Percentiles rank a stretch among this genome's conserved stretches.
Conservation (phyloP, 371 early-diverging fungal genomes). For the Vairimorpha ceranae region DNA sequence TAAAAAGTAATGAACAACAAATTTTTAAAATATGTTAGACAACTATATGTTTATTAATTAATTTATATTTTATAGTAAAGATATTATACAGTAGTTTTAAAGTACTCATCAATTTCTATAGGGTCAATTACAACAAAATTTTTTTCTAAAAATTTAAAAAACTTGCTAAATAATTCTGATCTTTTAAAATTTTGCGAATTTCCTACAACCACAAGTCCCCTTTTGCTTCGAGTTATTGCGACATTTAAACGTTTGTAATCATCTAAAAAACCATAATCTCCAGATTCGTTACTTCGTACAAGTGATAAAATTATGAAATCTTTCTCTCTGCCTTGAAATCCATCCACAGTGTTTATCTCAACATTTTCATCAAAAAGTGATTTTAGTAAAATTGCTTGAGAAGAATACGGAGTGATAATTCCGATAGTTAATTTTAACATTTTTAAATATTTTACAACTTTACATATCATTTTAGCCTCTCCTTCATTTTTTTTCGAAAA, state of each 20-base stretch:
- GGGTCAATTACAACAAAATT: slow-evolving; percentile 21
- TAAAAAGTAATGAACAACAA: too few species aligned
- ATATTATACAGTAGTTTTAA: too few species aligned
- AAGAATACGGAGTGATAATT: slow-evolving; percentile 57
- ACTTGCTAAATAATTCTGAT: slow-evolving; percentile 2
- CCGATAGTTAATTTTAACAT: slow-evolving; percentile 25
- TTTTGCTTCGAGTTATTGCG: slow-evolving; percentile 79
- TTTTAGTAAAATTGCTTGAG: slow-evolving; percentile 33
- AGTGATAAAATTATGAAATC: slow-evolving; percentile 73
- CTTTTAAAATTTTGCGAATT: slow-evolving; percentile 62
- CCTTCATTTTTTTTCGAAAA: slow-evolving; percentile 24
- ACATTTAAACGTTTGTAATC: slow-evolving; percentile 86
- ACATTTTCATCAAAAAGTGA: slow-evolving; percentile 62
- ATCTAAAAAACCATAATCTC: slow-evolving; percentile 78
- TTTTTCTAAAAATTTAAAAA: slow-evolving; percentile 8
- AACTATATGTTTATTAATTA: neutral
- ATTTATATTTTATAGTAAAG: neutral
- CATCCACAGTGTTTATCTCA: slow-evolving; percentile 86
- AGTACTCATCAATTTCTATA: neutral
- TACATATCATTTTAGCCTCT: slow-evolving; percentile 15
- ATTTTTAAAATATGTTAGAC: too few species aligned
- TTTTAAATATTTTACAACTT: slow-evolving; percentile 18
- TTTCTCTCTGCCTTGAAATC: slow-evolving; percentile 97
- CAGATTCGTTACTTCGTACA: slow-evolving; percentile 70
- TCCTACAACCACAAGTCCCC: slow-evolving; percentile 78